A percentile compares a stretch with the other conserved stretches of the same genome.
Conservation (phyloP, 495 filamentous ascomycete genomes). For the Xylaria acuta region DNA sequence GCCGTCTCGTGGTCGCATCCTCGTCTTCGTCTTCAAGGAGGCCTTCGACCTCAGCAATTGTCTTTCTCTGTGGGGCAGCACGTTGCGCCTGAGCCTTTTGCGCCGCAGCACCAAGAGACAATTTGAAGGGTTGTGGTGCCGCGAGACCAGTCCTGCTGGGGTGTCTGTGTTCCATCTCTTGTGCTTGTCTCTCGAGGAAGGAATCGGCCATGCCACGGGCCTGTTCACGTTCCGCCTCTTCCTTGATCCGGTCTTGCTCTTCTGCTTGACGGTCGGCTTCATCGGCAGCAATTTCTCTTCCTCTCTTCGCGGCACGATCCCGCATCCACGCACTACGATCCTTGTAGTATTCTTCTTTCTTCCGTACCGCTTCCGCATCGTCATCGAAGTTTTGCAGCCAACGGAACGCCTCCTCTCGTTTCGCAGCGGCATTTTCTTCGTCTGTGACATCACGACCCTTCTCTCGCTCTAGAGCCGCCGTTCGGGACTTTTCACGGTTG, state of each 20-base stretch:
- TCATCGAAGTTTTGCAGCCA: conserved; percentile 86
- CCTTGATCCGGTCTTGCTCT: conserved; percentile 70
- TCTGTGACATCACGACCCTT: conserved; percentile 79
- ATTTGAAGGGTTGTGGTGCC: conserved; percentile 88
- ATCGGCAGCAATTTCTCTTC: conserved; percentile 75
- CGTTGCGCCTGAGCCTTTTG: conserved; percentile 78
- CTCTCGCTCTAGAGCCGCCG: conserved; percentile 83
- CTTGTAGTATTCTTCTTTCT: conserved; percentile 80
- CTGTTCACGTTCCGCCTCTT: conserved; percentile 75
- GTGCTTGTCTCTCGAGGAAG: conserved; percentile 87
- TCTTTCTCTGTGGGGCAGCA: conserved; percentile 70
- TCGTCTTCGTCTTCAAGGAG: conserved; percentile 94
- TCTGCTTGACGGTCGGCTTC: conserved; percentile 82
- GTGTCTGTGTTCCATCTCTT: conserved; percentile 75
- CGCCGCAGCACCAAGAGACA: conserved; percentile 88
- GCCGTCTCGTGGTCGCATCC: conserved; percentile 71
- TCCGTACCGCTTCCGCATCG: conserved; percentile 75
- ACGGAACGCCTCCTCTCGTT: conserved; percentile 67
- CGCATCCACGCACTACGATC: conserved; percentile 85
- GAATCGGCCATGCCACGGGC: conserved; percentile 88
- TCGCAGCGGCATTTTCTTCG: conserved; percentile 65
- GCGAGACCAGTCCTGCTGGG: conserved; percentile 44
- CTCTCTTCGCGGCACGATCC: conserved; percentile 74
- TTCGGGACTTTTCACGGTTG: conserved; percentile 82
- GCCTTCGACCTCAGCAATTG: conserved; percentile 91